Conservation (phyloP, 2,329 filamentous ascomycete genomes). For the Cytospora leucostoma region DNA sequence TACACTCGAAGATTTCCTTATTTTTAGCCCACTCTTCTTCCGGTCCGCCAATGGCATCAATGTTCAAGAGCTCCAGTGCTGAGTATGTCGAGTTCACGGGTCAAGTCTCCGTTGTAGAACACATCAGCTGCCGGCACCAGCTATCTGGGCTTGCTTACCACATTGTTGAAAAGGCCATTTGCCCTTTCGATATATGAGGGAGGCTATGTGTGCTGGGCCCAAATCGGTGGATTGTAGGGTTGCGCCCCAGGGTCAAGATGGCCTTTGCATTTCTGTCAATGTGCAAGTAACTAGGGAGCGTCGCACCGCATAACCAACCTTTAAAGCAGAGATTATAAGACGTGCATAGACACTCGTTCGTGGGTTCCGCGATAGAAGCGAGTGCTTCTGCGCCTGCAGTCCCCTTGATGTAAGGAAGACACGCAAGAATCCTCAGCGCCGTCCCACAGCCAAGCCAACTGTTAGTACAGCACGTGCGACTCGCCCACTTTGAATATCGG, state of each 20-base stretch:
- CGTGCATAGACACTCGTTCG: background rate
- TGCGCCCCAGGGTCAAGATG: too few species aligned
- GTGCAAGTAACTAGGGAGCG: too few species aligned
- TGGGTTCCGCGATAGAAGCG: background rate
- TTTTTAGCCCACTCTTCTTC: background rate
- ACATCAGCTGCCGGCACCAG: background rate
- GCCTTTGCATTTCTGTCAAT: too few species aligned
- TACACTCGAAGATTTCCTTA: background rate
- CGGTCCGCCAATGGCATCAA: background rate
- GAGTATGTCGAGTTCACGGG: background rate
- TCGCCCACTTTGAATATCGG: background rate
- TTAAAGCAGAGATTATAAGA: too few species aligned
- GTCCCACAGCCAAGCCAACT: background rate
- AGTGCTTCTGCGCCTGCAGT: background rate
- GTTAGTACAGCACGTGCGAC: background rate
- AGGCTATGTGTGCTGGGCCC: too few species aligned
- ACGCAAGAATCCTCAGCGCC: background rate
- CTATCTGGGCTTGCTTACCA: too few species aligned
- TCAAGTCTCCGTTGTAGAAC: background rate
- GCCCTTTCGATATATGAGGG: too few species aligned
- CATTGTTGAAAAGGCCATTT: too few species aligned
- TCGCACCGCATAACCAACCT: too few species aligned
- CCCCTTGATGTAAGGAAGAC: background rate
- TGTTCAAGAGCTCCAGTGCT: background rate
- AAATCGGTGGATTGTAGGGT: too few species aligned